Conservation (phyloP, 306 rosid species). For the Ceratonia siliqua region DNA sequence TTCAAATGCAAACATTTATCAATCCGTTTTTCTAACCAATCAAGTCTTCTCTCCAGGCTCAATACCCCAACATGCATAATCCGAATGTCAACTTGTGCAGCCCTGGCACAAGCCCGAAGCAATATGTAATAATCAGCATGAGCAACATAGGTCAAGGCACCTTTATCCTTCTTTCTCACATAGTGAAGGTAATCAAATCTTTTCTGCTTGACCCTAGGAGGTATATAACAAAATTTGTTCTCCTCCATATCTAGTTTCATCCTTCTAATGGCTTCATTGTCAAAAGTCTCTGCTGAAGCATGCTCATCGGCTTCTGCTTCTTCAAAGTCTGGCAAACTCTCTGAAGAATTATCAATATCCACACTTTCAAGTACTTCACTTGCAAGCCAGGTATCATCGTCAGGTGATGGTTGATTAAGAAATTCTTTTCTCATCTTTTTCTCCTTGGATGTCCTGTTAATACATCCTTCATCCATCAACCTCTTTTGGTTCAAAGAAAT, state of each 20-base stretch:
- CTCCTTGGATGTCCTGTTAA: constrained; percentile 6
- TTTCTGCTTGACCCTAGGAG: constrained; percentile 52
- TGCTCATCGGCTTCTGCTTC: constrained; percentile 31
- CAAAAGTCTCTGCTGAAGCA: constrained; percentile 36
- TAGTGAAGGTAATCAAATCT: constrained; percentile 70
- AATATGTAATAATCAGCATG: constrained; percentile 91
- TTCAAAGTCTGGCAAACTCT: constrained; percentile 30
- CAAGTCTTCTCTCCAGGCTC: constrained; percentile 74
- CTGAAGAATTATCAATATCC: constrained; percentile 25
- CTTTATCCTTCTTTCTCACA: constrained; percentile 66
- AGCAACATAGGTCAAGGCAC: constrained; percentile 61
- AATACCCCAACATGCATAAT: constrained; percentile 74
- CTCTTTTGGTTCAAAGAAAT: constrained; percentile 32
- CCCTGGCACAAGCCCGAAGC: constrained; percentile 76
- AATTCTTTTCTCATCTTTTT: constrained; percentile 33
- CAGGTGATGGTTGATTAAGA: constrained; percentile 12
- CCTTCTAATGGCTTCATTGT: constrained; percentile 51
- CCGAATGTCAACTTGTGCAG: constrained; percentile 69
- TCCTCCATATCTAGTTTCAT: constrained; percentile 84
- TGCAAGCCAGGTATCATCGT: constrained; percentile 22
- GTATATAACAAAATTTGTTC: constrained; percentile 71
- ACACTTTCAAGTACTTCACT: constrained; percentile 20
- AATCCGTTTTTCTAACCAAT: constrained; percentile 67
- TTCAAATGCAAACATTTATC: constrained; percentile 48
- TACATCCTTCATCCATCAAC: constrained; percentile 27